Evolutionary conservation across 345 rosid genomes (phyloP).

Genomic region (Gossypium raimondii): DNA sequence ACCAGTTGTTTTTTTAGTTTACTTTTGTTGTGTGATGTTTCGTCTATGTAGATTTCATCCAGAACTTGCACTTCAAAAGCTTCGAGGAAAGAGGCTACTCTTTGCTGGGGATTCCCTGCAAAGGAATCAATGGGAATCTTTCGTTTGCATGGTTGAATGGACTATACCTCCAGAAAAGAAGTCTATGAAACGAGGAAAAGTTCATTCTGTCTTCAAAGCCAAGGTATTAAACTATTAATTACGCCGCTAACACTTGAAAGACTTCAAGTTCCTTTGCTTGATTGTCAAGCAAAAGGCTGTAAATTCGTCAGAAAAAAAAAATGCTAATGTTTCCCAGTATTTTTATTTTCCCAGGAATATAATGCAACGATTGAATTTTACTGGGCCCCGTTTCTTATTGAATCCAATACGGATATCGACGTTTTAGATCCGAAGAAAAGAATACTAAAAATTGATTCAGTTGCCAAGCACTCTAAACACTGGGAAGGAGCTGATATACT

Average conservation of each 20-base stretch:
- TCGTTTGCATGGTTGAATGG: slow-evolving; percentile 75
- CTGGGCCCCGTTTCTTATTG: slow-evolving; percentile 89
- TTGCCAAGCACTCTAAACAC: slow-evolving; percentile 54
- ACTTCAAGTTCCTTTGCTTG: not conserved
- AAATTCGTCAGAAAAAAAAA: not conserved
- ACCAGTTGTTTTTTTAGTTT: not conserved
- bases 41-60: slow-evolving; percentile 51
- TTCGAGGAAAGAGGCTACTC: slow-evolving; percentile 68
- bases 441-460: slow-evolving; percentile 79
- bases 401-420: slow-evolving; percentile 74
- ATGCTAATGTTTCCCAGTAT: not conserved
- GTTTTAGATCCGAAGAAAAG: slow-evolving; percentile 66
- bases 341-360: slow-evolving; percentile 44
- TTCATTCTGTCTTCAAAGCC: slow-evolving; percentile 57
- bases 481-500: slow-evolving; percentile 83
- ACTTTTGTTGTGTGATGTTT: not conserved
- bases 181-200: slow-evolving; percentile 47
- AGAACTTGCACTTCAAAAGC: slow-evolving; percentile 50
- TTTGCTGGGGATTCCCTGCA: slow-evolving; percentile 90
- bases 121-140: slow-evolving; percentile 89
- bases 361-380: slow-evolving; percentile 80
- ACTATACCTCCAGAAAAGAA: slow-evolving; percentile 56
- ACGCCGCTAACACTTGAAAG: not conserved
- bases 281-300: not conserved
- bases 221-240: slow-evolving; percentile 17